Evolutionary conservation across 441 rosid species (phyloP).

Genomic region (Hura crepitans): DNA sequence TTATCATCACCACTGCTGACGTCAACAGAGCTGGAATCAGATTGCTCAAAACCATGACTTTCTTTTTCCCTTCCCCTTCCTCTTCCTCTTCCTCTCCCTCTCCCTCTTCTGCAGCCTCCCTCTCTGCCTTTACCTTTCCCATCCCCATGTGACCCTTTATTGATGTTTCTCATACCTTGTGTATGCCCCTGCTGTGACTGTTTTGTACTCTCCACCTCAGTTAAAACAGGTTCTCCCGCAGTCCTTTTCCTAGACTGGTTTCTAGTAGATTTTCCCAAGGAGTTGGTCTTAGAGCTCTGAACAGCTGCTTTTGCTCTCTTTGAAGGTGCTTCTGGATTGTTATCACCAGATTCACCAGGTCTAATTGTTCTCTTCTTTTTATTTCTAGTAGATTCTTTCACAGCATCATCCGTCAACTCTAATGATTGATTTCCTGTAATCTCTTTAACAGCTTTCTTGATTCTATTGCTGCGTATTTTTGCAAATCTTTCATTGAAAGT

Average conservation of each 20-base stretch:
- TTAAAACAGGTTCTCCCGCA: constrained; percentile 23
- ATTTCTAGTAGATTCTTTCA: constrained; percentile 35
- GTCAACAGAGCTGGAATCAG: constrained; percentile 47
- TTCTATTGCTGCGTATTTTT: constrained; percentile 88
- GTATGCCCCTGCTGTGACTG: constrained; percentile 3
- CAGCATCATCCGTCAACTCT: constrained; percentile 41
- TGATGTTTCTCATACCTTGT: constrained; percentile 16
- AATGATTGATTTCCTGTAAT: constrained; percentile 54
- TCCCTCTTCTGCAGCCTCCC: constrained; percentile 24
- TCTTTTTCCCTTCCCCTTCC: too few relatives aligned
- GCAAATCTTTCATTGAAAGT: constrained; percentile 93
- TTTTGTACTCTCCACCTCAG: constrained; percentile 27
- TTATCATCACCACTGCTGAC: constrained; percentile 31
- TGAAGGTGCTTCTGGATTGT: constrained; percentile 32
- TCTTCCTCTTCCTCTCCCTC: constrained; percentile 39
- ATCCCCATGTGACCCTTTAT: constrained; percentile 30
- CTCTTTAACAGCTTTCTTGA: constrained; percentile 84
- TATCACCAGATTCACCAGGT: constrained; percentile 32
- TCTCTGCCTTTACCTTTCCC: constrained; percentile 44
- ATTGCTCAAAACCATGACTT: constrained; percentile 32
- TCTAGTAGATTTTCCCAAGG: constrained; percentile 33
- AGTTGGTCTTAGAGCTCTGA: constrained; percentile 27
- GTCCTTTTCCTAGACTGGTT: constrained; percentile 35
- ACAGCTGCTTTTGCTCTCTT: constrained; percentile 29
- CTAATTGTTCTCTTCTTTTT: constrained; percentile 38